Evolutionary conservation across 148 eudicot genomes (phyloP), one percentile per base, ranked within the genome.

Genomic region (Chenopodium quinoa): DNA sequence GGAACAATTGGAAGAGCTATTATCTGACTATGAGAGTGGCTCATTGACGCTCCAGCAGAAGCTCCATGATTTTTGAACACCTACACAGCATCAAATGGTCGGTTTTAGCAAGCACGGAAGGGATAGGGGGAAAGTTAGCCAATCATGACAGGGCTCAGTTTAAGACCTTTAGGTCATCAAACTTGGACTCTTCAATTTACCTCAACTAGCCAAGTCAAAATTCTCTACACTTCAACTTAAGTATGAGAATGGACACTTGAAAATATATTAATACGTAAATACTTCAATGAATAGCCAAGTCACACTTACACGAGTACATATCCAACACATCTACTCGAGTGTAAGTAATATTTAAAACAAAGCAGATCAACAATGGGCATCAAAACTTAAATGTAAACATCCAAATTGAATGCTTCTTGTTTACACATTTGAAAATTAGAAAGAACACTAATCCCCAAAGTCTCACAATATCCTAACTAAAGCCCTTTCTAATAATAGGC

Each of bases 1-100:
- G 98, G 95, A 79, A 97, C 80, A 79, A 97, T 76, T 10, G 99
- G 99, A 67, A 97, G 98, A 66, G 91, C 97, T 77, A 97, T 87
- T 27, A 97, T 90, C 81, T 97, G 99, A 86, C 97, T 91, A 81
- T 97, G 99, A 67, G 99, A 94, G 85, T 97, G 99, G 78, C 95
- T 97, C 98, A 97, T 84, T 76, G 99, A 97, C 37, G 99, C 99
- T 70, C 99, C 99, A 66, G 99, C 99, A 70, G 99, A 84, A 58
- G 97, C 93, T 69, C 99, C 99, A 47, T 97, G 94, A 79, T 97
- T 97, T 80, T 97, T 97, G 86, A 97, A 97, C 31, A 97, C 92
- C 99, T 94, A 77, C 58, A 87, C 47, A 79, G 2, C 58, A 69
- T 40, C 69, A 56, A 85, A 44, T 34, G 7, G 62, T 50, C 3